phyloP scores from a whole-genome alignment of 2,329 filamentous ascomycete species.

The Talaromyces sp. region DNA sequence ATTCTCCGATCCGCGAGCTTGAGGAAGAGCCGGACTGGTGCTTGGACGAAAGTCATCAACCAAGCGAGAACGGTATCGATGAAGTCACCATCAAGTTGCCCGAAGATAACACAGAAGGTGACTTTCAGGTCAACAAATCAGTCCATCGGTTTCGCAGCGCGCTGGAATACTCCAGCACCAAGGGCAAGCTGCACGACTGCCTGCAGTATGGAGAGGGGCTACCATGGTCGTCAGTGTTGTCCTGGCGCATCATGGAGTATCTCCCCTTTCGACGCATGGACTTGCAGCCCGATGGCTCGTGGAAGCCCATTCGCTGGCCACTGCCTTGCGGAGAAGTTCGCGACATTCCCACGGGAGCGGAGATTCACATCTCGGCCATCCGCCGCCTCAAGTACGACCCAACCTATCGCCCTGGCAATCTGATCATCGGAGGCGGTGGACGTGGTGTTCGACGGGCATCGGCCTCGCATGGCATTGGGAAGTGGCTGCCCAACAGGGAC shows the following conservation, averaged over 20 bases:
- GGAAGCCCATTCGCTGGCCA: conserved; percentile 77
- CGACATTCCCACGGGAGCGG: conserved; percentile 66
- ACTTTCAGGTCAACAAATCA: conserved; percentile 21
- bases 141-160: conserved; percentile 50
- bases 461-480: conserved; percentile 59
- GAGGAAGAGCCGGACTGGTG: conserved; percentile 12
- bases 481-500: conserved; percentile 64
- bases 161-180: conserved; percentile 52
- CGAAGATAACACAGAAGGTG: conserved; percentile 9
- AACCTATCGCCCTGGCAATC: conserved; percentile 68
- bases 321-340: conserved; percentile 71
- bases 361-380: conserved; percentile 70
- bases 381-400: conserved; percentile 61
- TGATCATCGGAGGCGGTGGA: conserved; percentile 75
- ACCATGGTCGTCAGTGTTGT: conserved; percentile 50
- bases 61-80: conserved; percentile 8
- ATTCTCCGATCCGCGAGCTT: conserved; percentile 25
- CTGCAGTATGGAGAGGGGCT: conserved; percentile 61
- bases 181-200: conserved; percentile 63
- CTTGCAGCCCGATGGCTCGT: conserved; percentile 64
- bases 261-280: conserved; percentile 79
- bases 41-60: conserved; percentile 3
- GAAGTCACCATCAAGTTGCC: conserved; percentile 5
- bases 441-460: conserved; percentile 62
- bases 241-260: conserved; percentile 77